Percentiles rank a stretch among this genome's conserved stretches.
phyloP scores from a whole-genome alignment of 2,329 filamentous ascomycete species.

The Fusarium poae region DNA sequence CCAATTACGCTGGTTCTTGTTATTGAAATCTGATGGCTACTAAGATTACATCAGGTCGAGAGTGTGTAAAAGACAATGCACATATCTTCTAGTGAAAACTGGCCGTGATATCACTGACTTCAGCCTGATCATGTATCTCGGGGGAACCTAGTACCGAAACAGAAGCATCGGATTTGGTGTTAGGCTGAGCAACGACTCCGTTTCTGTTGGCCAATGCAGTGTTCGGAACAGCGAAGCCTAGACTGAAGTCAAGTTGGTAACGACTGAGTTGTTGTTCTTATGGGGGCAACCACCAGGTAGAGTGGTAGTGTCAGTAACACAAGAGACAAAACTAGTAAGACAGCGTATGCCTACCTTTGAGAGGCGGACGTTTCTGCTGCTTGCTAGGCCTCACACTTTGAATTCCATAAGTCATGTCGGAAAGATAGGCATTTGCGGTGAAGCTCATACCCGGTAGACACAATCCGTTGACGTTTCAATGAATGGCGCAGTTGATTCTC shows the following conservation, averaged over 20 bases:
- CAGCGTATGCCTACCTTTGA: not conserved
- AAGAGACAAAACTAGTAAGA: not conserved
- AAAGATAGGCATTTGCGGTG: not conserved
- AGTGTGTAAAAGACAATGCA: too few relatives aligned
- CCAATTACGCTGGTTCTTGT: conserved; percentile 6
- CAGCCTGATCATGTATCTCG: too few relatives aligned
- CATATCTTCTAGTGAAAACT: too few relatives aligned
- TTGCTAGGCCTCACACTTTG: not conserved
- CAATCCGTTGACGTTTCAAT: not conserved
- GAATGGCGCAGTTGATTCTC: not conserved
- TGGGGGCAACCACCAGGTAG: too few relatives aligned
- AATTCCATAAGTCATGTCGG: not conserved
- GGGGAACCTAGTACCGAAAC: too few relatives aligned
- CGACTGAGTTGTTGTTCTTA: too few relatives aligned
- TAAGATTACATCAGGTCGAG: accelerated
- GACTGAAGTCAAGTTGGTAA: too few relatives aligned
- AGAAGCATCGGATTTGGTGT: too few relatives aligned
- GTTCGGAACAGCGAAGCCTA: too few relatives aligned
- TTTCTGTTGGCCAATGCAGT: too few relatives aligned
- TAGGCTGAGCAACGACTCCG: too few relatives aligned
- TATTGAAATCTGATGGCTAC: accelerated
- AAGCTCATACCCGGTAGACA: not conserved
- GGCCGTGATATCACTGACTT: too few relatives aligned
- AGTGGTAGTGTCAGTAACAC: not conserved
- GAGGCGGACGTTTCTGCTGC: not conserved